Evolutionary conservation across 208 protist species (phyloP).

Genomic region (Tritrichomonas foetus): DNA sequence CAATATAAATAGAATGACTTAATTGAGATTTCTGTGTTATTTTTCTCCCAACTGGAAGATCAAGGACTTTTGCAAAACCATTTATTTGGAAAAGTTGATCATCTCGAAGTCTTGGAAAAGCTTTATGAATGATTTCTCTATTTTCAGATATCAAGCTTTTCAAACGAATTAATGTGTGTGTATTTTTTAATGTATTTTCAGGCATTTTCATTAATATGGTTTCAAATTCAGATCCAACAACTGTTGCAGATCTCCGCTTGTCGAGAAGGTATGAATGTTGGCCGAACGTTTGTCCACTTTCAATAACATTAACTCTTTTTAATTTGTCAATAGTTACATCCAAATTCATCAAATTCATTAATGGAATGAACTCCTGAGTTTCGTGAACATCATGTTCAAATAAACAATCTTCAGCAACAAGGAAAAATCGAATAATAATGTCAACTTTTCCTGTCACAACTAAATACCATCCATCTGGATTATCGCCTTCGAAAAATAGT

Average conservation of each 20-base stretch:
- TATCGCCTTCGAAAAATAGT: not conserved
- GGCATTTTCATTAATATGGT: not conserved
- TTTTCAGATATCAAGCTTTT: not conserved
- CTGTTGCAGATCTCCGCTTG: not conserved
- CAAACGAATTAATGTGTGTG: not conserved
- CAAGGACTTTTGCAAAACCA: not conserved
- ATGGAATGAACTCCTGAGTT: not conserved
- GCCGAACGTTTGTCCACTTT: not conserved
- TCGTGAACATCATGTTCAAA: not conserved
- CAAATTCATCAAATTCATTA: not conserved
- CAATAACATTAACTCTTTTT: not conserved
- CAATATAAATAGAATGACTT: not conserved
- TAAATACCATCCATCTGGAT: not conserved
- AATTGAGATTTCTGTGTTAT: not conserved
- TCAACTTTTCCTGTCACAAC: not conserved
- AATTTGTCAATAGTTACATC: not conserved
- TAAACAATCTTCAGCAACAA: constrained; percentile 37
- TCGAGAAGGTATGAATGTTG: not conserved
- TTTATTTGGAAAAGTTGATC: not conserved
- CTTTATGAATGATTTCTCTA: not conserved
- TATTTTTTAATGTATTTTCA: not conserved
- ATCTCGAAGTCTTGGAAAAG: not conserved
- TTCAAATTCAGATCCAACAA: not conserved
- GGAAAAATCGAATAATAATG: not conserved
- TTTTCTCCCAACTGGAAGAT: not conserved